Conservation (phyloP, 1,284 basidiomycete species). For the Boletus sp. region DNA sequence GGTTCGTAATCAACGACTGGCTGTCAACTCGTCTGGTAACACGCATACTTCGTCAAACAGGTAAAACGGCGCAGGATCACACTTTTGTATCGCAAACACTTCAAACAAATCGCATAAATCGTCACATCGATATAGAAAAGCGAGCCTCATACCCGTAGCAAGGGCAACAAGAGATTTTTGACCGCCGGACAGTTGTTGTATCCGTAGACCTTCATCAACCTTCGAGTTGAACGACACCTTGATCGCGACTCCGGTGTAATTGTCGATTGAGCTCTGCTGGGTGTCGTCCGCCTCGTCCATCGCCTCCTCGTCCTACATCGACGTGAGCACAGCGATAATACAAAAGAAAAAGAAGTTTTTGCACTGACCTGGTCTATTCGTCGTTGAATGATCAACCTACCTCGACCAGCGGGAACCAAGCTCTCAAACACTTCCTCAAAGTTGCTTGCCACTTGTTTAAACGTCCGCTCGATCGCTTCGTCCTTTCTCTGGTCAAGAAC, state of each 20-base stretch:
- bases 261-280: constrained; percentile 79
- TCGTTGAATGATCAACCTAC: constrained; percentile 88
- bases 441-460: constrained; percentile 95
- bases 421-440: constrained; percentile 97
- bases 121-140: not conserved
- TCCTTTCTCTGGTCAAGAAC: constrained; percentile 96
- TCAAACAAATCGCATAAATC: constrained; percentile 1
- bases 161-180: constrained; percentile 97
- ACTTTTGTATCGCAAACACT: constrained; percentile 99
- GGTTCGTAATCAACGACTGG: not conserved
- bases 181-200: constrained; percentile 96
- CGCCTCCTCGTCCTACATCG: constrained; percentile 61
- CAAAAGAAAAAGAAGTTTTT: not conserved
- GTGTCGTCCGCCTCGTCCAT: constrained; percentile 65
- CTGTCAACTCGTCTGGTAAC: not conserved
- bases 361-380: constrained; percentile 73
- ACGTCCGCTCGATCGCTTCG: constrained; percentile 96
- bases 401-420: constrained; percentile 92
- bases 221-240: constrained; percentile 99
- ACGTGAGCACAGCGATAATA: not conserved
- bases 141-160: constrained; percentile 64
- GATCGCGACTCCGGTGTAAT: constrained; percentile 96
- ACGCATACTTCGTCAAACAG: constrained; percentile 88
- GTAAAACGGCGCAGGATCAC: constrained; percentile 98
- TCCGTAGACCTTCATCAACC: constrained; percentile 90